These are phyloP conservation scores for Rubroboletus pulcherrimus DNA, from an alignment of 768 basidiomycete genomes.

Conservation along the genomic window DNA sequence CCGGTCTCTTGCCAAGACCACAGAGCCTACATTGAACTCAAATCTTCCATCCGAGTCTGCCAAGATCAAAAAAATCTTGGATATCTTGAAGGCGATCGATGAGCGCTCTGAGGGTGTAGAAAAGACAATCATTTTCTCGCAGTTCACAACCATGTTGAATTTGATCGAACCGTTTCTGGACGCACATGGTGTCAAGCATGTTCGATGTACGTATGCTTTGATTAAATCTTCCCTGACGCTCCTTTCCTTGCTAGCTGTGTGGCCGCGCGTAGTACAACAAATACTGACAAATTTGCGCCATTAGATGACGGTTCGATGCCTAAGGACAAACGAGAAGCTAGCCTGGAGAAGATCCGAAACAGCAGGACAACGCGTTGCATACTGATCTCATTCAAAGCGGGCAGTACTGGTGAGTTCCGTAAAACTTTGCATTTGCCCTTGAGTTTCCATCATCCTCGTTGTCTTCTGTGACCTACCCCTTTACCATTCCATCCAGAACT, in stretches of 20 bases:
- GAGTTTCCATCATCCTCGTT: neutral
- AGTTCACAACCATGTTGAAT: constrained; percentile 86
- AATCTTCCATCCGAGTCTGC: constrained; percentile 67
- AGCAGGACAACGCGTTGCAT: constrained; percentile 65
- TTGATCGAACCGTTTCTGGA: constrained; percentile 82
- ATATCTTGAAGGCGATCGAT: constrained; percentile 65
- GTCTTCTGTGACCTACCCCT: neutral
- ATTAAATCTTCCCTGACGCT: neutral
- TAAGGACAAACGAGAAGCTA: constrained; percentile 68
- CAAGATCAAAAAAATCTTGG: constrained; percentile 81
- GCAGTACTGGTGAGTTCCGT: constrained; percentile 69
- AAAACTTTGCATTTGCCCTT: neutral
- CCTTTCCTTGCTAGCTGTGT: neutral
- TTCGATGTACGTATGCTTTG: constrained; percentile 67
- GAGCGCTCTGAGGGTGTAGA: constrained; percentile 55
- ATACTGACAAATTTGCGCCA: constrained; percentile 4
- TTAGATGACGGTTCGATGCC: constrained; percentile 89
- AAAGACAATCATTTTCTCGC: constrained; percentile 96
- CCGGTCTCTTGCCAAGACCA: constrained; percentile 46
- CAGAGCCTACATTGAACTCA: constrained; percentile 24
- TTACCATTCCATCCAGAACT: neutral
- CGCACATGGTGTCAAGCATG: constrained; percentile 63
- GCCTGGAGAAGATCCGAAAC: constrained; percentile 68
- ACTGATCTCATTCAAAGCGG: constrained; percentile 94
- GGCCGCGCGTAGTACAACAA: neutral